A percentile compares a stretch with the other conserved stretches of the same genome.
These are phyloP conservation scores for Onygenales sp. DNA, from an alignment of 2,329 filamentous ascomycete genomes.

Conservation along the genomic window DNA sequence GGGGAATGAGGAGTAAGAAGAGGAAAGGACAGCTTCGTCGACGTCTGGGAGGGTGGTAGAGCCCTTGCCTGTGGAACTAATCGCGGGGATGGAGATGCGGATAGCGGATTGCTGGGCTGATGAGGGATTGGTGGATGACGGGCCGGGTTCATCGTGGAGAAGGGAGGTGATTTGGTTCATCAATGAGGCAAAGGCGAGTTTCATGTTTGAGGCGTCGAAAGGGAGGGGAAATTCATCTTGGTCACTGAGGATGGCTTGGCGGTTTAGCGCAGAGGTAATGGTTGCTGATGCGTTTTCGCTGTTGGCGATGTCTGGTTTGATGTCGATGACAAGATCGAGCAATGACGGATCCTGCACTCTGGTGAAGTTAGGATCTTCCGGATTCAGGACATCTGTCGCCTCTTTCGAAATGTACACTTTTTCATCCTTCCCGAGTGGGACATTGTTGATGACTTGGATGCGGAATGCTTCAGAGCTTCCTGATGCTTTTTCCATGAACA, in stretches of 20 bases:
- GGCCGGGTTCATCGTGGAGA: conserved; percentile 34
- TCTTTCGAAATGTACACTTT: conserved; percentile 72
- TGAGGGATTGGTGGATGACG: conserved; percentile 20
- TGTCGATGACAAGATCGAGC: conserved; percentile 64
- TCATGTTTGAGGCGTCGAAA: conserved; percentile 22
- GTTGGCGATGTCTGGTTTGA: conserved; percentile 23
- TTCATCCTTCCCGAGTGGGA: conserved; percentile 78
- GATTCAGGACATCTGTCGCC: conserved; percentile 55
- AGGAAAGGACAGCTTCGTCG: conserved; percentile 43
- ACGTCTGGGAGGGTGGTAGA: conserved; percentile 63
- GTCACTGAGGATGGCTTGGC: conserved; percentile 12
- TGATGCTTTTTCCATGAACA: conserved; percentile 14
- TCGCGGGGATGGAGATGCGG: conserved; percentile 38
- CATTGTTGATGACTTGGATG: conserved; percentile 71
- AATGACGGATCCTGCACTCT: conserved; percentile 63
- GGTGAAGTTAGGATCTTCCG: conserved; percentile 72
- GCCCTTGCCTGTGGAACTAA: conserved; percentile 41
- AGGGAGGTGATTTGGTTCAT: conserved; percentile 43
- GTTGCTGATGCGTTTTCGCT: conserved; percentile 18
- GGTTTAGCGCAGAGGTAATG: conserved; percentile 14
- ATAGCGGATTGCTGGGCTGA: conserved; percentile 21
- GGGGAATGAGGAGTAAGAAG: conserved; percentile 11
- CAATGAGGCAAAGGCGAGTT: conserved; percentile 36
- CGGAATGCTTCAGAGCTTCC: conserved; percentile 29
- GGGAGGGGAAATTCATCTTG: conserved; percentile 16